Conservation (phyloP, 2,329 filamentous ascomycete species). For the Aureobasidium subglaciale region DNA sequence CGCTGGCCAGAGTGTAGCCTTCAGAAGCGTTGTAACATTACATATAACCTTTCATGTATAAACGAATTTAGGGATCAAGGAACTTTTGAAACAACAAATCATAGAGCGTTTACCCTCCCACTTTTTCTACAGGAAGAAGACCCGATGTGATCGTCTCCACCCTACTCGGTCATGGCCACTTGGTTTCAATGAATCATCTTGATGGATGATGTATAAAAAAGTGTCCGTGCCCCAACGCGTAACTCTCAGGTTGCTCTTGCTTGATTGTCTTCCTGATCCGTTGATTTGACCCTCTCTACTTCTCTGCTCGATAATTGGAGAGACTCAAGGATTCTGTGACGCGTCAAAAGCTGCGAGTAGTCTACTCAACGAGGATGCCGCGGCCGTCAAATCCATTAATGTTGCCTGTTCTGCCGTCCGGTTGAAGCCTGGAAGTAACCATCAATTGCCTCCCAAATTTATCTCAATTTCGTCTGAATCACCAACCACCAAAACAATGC, state of each 20-base stretch:
- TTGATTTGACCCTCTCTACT: not conserved
- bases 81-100: not conserved
- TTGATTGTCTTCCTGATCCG: not conserved
- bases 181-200: too few species aligned
- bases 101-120: not conserved
- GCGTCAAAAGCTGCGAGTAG: not conserved
- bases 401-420: slow-evolving; percentile 12
- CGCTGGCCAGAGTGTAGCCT: not conserved
- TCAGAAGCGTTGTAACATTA: slow-evolving; percentile 5
- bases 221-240: slow-evolving; percentile 4
- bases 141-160: too few species aligned
- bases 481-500: slow-evolving; percentile 11
- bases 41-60: slow-evolving; percentile 9
- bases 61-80: slow-evolving; percentile 3
- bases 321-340: not conserved
- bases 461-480: not conserved
- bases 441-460: not conserved
- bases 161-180: too few species aligned
- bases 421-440: slow-evolving; percentile 4
- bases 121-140: too few species aligned
- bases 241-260: not conserved
- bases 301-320: too few species aligned
- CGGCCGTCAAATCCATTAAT: not conserved
- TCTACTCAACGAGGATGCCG: not conserved
- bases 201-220: not conserved